Base-by-base conservation (phyloP, 805 yeast genomes). In the Saturnispora hagleri region DNA sequence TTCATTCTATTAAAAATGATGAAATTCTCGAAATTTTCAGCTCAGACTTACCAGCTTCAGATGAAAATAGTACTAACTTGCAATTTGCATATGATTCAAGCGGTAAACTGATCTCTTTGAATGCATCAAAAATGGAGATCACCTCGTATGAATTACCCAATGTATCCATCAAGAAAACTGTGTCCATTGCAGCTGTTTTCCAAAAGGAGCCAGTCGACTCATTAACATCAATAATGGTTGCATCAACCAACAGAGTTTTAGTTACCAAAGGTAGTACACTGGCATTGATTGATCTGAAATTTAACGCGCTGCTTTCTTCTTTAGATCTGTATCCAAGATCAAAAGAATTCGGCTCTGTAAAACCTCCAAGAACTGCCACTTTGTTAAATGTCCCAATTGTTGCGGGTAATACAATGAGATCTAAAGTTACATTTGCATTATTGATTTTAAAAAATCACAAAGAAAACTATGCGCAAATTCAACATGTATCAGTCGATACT, bases 401-500 rank as follows among this genome's bases (percentile, higher is more conserved):
- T 17, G 68, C 63, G 38, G 82, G 82, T n/a, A 63, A 60, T 46
- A 65, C 80, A 3, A 52, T 66, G 15, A 72, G 67, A 53, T 64
- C 75, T 3, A 65, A 66, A 48, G 67, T 66, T 43, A 68, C 81
- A 1, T 68, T 70, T 61, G 74, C 73, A 10, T 59, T 76, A 50
- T 70, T 68, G 52, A 64, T 75, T 46, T 64, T 72, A 50, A 67
- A 67, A 50, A 73, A 73, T 51, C 60, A 63, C 10, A 73, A 70
- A 53, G 74, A 75, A 53, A 74, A 75, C 48, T 68, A 68, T 45
- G 69, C 73, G 36, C 66, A 70, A 42, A 63, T 79, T 51, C 72
- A 74, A 55, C 65, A 75, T 51, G 64, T 76, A 51, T 71, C 73
- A 47, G 65, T 83, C 38, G 79, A 82, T 54, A 79, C 81, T 35